Base-by-base conservation (phyloP, 257 asterid species). In the Oldenlandia corymbosa region DNA sequence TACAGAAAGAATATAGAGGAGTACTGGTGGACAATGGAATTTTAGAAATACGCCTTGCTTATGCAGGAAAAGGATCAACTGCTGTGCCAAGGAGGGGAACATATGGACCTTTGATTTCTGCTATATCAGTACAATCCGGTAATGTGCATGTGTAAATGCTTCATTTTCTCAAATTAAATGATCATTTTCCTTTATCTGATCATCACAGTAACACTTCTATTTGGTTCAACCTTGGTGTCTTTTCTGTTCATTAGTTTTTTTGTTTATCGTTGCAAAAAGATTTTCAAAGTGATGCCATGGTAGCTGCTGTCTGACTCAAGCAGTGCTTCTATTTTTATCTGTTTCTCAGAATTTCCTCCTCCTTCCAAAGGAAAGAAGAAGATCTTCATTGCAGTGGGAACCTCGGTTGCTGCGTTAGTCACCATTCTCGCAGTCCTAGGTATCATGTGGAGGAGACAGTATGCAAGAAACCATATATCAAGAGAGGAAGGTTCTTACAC, bases 81-180 rank as follows among this genome's bases (percentile, higher is more conserved):
- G 68, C 79, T 60, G 64, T 79, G 64, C 90, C 90, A 7, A 36
- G 0, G 0, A 76, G 78, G 27, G 88, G 94, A 75, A 37, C 48
- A 18, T 81, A 77, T 64, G 94, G 94, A 18, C 88, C 88, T 53
- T 48, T 83, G 58, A 56, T 85, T 68, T 83, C 90, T 51, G 90
- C 86, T 62, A 86, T 83, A 51, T 86, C 90, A 14, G 78, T 81
- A 58, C 68, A 74, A 76, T 71, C 90, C 57, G 78, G 86, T 83
- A 82, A 66, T 32, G 4, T 20, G 9, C n/a, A n/a, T n/a, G n/a
- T n/a, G n/a, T n/a, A n/a, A n/a, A n/a, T n/a, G 26, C 9, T 45
- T 45, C 46, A 11, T 21, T 53, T 58, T 39, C 39, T 27, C 21
- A 28, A 13, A 1, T 26, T 53, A 27, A 28, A 24, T 51, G 7